phyloP scores from a whole-genome alignment of 495 filamentous ascomycete species.

The Aspergillus steynii region DNA sequence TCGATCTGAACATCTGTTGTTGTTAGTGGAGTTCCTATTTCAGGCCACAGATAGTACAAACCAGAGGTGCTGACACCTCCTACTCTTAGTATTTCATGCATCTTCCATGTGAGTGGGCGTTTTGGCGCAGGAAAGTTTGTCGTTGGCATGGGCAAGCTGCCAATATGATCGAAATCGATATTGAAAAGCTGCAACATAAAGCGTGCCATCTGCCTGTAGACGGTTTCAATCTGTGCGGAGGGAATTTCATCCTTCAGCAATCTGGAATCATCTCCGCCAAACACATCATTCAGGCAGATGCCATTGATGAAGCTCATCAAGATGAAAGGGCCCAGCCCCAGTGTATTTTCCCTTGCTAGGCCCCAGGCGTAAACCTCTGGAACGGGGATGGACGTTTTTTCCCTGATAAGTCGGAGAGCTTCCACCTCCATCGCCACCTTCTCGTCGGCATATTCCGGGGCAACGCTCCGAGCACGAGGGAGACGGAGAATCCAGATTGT shows the following conservation, averaged over 20 bases:
- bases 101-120: conserved; percentile 35
- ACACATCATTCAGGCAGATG: conserved; percentile 3
- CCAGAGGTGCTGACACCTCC: conserved; percentile 39
- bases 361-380: conserved; percentile 3
- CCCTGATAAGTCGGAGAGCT: not conserved
- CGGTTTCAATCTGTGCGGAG: conserved; percentile 22
- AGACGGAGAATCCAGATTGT: conserved; percentile 1
- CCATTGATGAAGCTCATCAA: conserved; percentile 11
- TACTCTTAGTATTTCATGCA: conserved; percentile 30
- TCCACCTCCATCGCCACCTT: conserved; percentile 6
- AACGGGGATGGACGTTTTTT: conserved; percentile 1
- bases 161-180: conserved; percentile 28
- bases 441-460: conserved; percentile 7
- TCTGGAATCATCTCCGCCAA: conserved; percentile 3
- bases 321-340: conserved; percentile 10
- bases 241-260: conserved; percentile 13
- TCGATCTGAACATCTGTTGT: conserved; percentile 22
- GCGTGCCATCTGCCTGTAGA: conserved; percentile 33
- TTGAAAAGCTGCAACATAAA: conserved; percentile 30
- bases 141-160: conserved; percentile 22
- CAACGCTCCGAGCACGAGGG: conserved; percentile 2
- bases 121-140: conserved; percentile 14
- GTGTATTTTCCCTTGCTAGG: not conserved
- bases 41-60: conserved; percentile 13
- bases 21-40: not conserved